These are phyloP conservation scores for Vaccinium myrtillus DNA, from an alignment of 148 eudicot genomes.

Conservation along the genomic window DNA sequence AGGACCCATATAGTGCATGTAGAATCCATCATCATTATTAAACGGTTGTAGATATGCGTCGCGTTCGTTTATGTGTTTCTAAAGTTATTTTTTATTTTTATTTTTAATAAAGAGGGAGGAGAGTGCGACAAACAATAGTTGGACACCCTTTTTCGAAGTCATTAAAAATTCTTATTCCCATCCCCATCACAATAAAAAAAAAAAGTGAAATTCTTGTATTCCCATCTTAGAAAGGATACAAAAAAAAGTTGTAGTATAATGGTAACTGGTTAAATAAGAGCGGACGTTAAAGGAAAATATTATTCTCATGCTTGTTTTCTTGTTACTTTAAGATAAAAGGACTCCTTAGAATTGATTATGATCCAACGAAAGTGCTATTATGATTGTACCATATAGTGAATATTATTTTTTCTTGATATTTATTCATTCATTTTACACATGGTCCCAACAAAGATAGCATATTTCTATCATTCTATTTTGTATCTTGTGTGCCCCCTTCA, in stretches of 20 bases:
- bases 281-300: background rate
- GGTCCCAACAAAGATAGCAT: no score
- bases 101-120: background rate
- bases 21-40: no score
- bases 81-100: no score
- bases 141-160: background rate
- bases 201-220: background rate
- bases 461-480: no score
- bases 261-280: background rate
- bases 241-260: background rate
- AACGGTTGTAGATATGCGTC: no score
- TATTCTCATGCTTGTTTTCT: background rate
- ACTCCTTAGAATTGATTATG: background rate
- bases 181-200: background rate
- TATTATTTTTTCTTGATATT: no score
- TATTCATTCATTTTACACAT: no score
- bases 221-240: background rate
- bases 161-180: background rate
- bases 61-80: no score
- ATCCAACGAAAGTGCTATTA: background rate
- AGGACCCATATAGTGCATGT: no score
- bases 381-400: background rate
- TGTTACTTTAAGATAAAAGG: background rate
- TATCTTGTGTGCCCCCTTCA: no score
- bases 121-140: background rate